phyloP scores from a whole-genome alignment of 2,329 filamentous ascomycete species.

The Talaromyces amestolkiae region DNA sequence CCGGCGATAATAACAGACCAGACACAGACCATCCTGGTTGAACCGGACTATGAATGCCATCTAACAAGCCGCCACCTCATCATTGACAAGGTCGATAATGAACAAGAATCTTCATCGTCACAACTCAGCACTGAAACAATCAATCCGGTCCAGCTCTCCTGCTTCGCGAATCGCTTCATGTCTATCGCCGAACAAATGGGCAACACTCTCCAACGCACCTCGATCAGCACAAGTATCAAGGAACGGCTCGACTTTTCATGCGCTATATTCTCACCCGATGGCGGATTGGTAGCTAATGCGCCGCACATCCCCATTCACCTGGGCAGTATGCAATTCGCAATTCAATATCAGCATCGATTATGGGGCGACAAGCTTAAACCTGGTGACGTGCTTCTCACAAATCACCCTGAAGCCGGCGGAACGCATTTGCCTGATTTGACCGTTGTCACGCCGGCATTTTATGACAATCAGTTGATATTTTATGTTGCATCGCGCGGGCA shows the following conservation, averaged over 20 bases:
- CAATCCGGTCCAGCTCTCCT: constrained; percentile 72
- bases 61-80: constrained; percentile 68
- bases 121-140: constrained; percentile 55
- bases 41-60: not conserved
- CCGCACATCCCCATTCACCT: constrained; percentile 77
- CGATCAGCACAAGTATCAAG: constrained; percentile 78
- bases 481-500: constrained; percentile 74
- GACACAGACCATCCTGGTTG: not conserved
- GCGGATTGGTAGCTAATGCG: constrained; percentile 64
- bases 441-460: constrained; percentile 71
- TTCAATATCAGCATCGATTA: constrained; percentile 69
- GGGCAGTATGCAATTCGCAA: constrained; percentile 76
- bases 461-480: constrained; percentile 71
- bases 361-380: constrained; percentile 71
- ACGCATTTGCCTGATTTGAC: constrained; percentile 79
- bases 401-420: constrained; percentile 79
- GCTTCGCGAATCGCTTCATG: constrained; percentile 81
- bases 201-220: constrained; percentile 72
- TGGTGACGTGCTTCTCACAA: constrained; percentile 75
- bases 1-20: not conserved
- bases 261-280: constrained; percentile 70
- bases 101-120: not conserved
- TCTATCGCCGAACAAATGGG: constrained; percentile 84
- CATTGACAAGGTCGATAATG: constrained; percentile 58
- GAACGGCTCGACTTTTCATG: constrained; percentile 82